Evolutionary conservation across 768 basidiomycete species (phyloP).

Genomic region (Suillus variegatus): DNA sequence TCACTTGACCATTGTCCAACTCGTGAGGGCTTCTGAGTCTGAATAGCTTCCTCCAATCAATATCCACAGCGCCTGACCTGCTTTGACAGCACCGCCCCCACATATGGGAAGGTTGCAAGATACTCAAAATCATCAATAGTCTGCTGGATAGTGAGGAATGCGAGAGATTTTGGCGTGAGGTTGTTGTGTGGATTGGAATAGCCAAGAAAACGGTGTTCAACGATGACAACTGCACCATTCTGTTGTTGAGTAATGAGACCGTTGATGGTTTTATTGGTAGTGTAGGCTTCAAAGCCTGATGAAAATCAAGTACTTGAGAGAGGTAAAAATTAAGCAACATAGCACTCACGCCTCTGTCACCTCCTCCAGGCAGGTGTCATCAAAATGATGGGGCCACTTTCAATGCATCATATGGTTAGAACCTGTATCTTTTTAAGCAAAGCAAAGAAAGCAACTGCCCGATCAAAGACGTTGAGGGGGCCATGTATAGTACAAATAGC

Average conservation of each 20-base stretch:
- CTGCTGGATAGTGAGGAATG: conserved; percentile 68
- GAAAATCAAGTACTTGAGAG: not conserved
- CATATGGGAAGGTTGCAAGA: conserved; percentile 70
- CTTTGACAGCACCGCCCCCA: conserved; percentile 59
- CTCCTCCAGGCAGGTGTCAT: conserved; percentile 68
- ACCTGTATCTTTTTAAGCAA: too few species aligned
- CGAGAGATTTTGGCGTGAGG: conserved; percentile 57
- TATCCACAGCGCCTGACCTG: conserved; percentile 47
- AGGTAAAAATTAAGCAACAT: not conserved
- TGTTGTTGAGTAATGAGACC: conserved; percentile 68
- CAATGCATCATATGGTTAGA: not conserved
- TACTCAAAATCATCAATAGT: conserved; percentile 73
- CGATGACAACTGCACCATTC: conserved; percentile 58
- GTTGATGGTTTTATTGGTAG: conserved; percentile 64
- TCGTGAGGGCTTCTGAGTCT: conserved; percentile 46
- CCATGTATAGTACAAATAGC: too few species aligned
- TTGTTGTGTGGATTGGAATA: conserved; percentile 70
- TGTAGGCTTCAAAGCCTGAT: conserved; percentile 45
- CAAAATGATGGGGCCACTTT: conserved; percentile 29
- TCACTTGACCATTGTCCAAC: conserved; percentile 72
- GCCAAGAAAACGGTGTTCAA: conserved; percentile 79
- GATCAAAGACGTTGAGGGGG: too few species aligned
- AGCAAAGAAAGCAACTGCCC: too few species aligned
- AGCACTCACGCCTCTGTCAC: conserved; percentile 29
- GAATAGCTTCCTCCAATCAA: conserved; percentile 45